Conservation (phyloP, 352 stramenopile genomes). For the Thalassiosira exigua region DNA sequence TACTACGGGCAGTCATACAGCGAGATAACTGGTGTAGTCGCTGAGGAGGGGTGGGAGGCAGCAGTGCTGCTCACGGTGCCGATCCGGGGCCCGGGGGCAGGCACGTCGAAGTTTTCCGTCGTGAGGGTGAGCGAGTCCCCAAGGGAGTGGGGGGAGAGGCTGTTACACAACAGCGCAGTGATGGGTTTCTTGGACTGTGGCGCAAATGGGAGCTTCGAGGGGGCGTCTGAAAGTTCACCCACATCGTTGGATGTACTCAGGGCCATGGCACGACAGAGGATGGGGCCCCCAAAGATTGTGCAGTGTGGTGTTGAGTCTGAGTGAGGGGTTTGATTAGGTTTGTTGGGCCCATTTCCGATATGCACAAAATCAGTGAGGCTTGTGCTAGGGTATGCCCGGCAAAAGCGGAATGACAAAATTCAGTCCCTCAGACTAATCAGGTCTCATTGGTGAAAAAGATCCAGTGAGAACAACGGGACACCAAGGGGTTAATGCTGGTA, state of each 20-base stretch:
- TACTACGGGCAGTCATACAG: constrained; percentile 64
- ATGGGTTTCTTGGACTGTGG: constrained; percentile 58
- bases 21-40: constrained; percentile 10
- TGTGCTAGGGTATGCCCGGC: too few relatives aligned
- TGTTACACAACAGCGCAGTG: constrained; percentile 65
- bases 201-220: constrained; percentile 19
- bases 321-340: too few relatives aligned
- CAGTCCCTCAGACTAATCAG: too few relatives aligned
- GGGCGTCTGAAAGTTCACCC: background rate
- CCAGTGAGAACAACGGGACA: too few relatives aligned
- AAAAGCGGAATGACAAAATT: too few relatives aligned
- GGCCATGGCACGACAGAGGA: constrained; percentile 62
- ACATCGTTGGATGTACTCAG: constrained; percentile 55
- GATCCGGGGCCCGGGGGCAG: constrained; percentile 49
- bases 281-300: constrained; percentile 61
- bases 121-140: constrained; percentile 71
- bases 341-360: too few relatives aligned
- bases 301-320: constrained; percentile 39
- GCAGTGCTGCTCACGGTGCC: constrained; percentile 70
- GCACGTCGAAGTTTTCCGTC: constrained; percentile 65
- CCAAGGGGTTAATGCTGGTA: too few relatives aligned
- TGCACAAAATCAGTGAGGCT: too few relatives aligned
- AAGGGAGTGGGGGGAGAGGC: constrained; percentile 70
- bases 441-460: too few relatives aligned
- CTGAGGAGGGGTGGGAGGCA: constrained; percentile 23